Evolutionary conservation across 1,139 yeast species (phyloP).

Genomic region (Kodamaea ohmeri): DNA sequence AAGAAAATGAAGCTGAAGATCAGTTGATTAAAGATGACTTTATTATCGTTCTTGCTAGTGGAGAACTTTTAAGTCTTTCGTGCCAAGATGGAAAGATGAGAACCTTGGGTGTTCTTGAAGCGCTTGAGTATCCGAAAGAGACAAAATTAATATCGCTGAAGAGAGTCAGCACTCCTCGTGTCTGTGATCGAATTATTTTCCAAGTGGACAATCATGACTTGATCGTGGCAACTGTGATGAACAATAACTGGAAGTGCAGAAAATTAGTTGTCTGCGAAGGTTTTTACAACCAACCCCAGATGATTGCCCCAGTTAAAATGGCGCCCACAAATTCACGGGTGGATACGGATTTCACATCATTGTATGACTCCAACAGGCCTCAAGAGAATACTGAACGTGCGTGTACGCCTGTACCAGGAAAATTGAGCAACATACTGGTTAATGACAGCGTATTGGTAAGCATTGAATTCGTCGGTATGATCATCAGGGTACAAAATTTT

Average conservation of each 20-base stretch:
- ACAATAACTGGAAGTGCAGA: slow-evolving; percentile 64
- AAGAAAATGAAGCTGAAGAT: slow-evolving; percentile 12
- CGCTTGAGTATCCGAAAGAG: slow-evolving; percentile 18
- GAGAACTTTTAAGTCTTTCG: slow-evolving; percentile 46
- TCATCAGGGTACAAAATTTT: slow-evolving; percentile 53
- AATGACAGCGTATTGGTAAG: slow-evolving; percentile 36
- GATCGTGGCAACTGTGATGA: slow-evolving; percentile 61
- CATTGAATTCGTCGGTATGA: slow-evolving; percentile 70
- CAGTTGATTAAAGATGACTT: slow-evolving; percentile 29
- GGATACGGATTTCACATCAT: slow-evolving; percentile 20
- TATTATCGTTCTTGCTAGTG: slow-evolving; percentile 38
- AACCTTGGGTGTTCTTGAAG: slow-evolving; percentile 23
- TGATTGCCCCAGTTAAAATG: slow-evolving; percentile 33
- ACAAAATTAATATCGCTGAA: slow-evolving; percentile 48
- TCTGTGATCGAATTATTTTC: slow-evolving; percentile 68
- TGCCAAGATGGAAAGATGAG: slow-evolving; percentile 46
- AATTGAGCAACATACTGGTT: slow-evolving; percentile 14
- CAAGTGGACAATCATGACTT: slow-evolving; percentile 51
- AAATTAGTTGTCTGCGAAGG: slow-evolving; percentile 46
- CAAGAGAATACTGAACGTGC: neutral
- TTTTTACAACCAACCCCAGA: slow-evolving; percentile 42
- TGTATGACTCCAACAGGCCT: slow-evolving; percentile 8
- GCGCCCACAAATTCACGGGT: slow-evolving; percentile 17
- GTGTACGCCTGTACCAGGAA: neutral
- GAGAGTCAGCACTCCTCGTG: slow-evolving; percentile 65